These are phyloP conservation scores for Pseudogymnoascus sp. DNA, from an alignment of 2,329 filamentous ascomycete species.

Conservation along the genomic window DNA sequence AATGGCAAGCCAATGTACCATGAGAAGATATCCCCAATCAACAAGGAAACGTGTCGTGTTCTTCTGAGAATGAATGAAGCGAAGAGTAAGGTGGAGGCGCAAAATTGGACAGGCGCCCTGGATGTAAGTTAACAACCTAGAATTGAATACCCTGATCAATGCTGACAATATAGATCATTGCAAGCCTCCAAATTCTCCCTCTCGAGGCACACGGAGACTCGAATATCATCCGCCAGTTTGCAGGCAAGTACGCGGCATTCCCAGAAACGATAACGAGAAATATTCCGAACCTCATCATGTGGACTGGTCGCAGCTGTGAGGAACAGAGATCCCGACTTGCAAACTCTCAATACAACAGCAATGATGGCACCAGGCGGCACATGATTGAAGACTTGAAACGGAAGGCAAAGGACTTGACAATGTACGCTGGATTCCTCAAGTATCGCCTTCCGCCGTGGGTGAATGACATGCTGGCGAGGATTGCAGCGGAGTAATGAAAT, in stretches of 20 bases:
- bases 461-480: slow-evolving; percentile 76
- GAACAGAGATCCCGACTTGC: slow-evolving; percentile 66
- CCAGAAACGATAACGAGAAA: slow-evolving; percentile 78
- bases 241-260: slow-evolving; percentile 71
- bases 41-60: slow-evolving; percentile 50
- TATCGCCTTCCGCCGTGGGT: slow-evolving; percentile 83
- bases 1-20: slow-evolving; percentile 52
- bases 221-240: slow-evolving; percentile 67
- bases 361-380: slow-evolving; percentile 54
- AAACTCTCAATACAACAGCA: slow-evolving; percentile 65
- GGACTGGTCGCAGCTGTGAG: slow-evolving; percentile 83
- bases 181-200: slow-evolving; percentile 69
- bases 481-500: neutral
- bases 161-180: slow-evolving; percentile 54
- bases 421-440: slow-evolving; percentile 85
- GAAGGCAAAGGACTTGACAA: slow-evolving; percentile 82
- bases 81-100: slow-evolving; percentile 50
- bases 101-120: slow-evolving; percentile 53
- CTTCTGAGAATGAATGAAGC: slow-evolving; percentile 54
- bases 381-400: slow-evolving; percentile 66
- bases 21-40: slow-evolving; percentile 49
- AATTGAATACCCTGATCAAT: slow-evolving; percentile 21
- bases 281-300: slow-evolving; percentile 84
- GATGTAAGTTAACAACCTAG: slow-evolving; percentile 48
- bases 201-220: slow-evolving; percentile 68